Evolutionary conservation across 2,329 filamentous ascomycete genomes (phyloP).

Genomic region (Epichloe bromicola): DNA sequence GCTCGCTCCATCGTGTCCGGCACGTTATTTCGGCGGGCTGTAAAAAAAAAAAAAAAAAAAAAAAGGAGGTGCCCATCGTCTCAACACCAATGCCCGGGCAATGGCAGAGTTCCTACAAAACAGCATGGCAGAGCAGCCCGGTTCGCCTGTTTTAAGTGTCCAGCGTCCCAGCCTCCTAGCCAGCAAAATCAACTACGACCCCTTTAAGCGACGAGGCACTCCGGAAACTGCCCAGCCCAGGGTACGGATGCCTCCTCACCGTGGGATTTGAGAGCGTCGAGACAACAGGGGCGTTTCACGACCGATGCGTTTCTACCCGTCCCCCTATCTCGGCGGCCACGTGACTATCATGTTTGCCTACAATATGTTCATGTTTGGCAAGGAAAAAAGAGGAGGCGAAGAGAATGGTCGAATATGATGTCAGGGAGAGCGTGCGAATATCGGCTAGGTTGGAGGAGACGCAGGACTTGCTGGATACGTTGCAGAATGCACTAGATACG

Average conservation of each 20-base stretch:
- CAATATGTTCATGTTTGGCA: slow-evolving; percentile 30
- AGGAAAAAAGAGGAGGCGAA: slow-evolving; percentile 22
- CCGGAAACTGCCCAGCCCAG: slow-evolving; percentile 33
- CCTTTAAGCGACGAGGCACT: slow-evolving; percentile 23
- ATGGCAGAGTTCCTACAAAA: slow-evolving; percentile 27
- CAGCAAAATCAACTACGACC: slow-evolving; percentile 19
- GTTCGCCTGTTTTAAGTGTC: slow-evolving; percentile 25
- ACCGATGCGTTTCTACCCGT: slow-evolving; percentile 33
- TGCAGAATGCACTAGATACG: slow-evolving; percentile 9
- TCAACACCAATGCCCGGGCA: slow-evolving; percentile 31
- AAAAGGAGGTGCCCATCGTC: slow-evolving; percentile 3
- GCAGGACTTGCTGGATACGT: slow-evolving; percentile 27
- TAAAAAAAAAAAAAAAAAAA: too few relatives aligned
- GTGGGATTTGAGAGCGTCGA: slow-evolving; percentile 34
- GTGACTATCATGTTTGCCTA: slow-evolving; percentile 36
- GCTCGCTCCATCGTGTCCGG: too few relatives aligned
- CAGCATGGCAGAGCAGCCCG: slow-evolving; percentile 12
- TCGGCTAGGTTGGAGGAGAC: slow-evolving; percentile 33
- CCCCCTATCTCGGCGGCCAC: slow-evolving; percentile 41
- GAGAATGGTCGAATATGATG: slow-evolving; percentile 25
- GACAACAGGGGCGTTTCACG: slow-evolving; percentile 33
- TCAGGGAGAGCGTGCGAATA: slow-evolving; percentile 30
- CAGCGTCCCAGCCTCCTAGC: slow-evolving; percentile 30
- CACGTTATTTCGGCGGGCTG: too few relatives aligned
- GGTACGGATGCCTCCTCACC: slow-evolving; percentile 42